phyloP scores from a whole-genome alignment of 2,329 filamentous ascomycete genomes.

The Aspergillus caelatus region DNA sequence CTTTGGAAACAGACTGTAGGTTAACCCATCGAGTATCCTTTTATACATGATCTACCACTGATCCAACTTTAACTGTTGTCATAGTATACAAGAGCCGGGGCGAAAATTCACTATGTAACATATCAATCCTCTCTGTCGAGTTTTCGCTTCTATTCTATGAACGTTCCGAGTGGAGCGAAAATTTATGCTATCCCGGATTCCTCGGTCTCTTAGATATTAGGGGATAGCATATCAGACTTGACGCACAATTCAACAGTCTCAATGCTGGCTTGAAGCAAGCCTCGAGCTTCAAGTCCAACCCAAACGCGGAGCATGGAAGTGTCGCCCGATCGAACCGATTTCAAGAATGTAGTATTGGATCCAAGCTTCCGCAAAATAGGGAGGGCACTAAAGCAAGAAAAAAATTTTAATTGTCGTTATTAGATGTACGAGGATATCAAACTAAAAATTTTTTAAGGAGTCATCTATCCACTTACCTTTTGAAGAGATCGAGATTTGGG shows the following conservation, averaged over 20 bases:
- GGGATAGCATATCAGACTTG: slow-evolving; percentile 84
- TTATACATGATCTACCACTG: not conserved
- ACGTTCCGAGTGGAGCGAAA: not conserved
- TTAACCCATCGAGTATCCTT: not conserved
- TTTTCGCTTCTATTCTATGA: not conserved
- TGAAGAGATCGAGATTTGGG: slow-evolving; percentile 83
- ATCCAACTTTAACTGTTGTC: not conserved
- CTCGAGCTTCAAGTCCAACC: slow-evolving; percentile 85
- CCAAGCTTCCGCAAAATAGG: slow-evolving; percentile 89
- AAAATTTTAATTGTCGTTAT: not conserved
- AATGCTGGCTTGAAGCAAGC: slow-evolving; percentile 85
- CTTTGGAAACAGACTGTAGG: not conserved
- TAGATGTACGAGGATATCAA: not conserved
- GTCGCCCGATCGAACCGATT: slow-evolving; percentile 71
- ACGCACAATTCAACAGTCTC: slow-evolving; percentile 89
- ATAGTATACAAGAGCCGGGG: not conserved
- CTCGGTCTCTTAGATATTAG: slow-evolving; percentile 66
- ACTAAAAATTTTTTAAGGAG: not conserved
- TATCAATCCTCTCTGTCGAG: not conserved
- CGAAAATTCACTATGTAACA: not conserved
- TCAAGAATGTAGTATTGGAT: slow-evolving; percentile 55
- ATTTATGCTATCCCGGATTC: not conserved
- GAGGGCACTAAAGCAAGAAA: slow-evolving; percentile 65
- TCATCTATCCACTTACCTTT: slow-evolving; percentile 55
- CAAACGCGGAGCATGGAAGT: slow-evolving; percentile 88